Conservation (phyloP, 73 alveolate species). For the Stentor roeselii region DNA sequence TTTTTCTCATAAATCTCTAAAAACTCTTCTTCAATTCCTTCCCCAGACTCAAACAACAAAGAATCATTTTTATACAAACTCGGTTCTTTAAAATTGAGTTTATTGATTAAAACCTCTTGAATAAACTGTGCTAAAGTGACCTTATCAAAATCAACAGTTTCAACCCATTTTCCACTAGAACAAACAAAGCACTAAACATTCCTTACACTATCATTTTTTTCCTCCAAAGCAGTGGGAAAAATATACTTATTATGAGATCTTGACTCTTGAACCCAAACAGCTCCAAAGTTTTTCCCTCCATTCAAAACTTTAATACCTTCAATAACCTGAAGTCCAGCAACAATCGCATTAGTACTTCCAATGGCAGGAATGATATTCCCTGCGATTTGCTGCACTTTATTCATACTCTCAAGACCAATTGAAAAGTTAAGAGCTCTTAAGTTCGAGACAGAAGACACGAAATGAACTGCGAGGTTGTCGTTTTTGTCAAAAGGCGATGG, state of each 20-base stretch:
- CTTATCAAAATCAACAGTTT: too few relatives aligned
- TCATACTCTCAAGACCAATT: constrained; percentile 41
- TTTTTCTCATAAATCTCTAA: constrained; percentile 24
- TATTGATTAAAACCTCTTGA: too few relatives aligned
- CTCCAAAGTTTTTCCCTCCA: not conserved
- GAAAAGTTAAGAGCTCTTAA: constrained; percentile 73
- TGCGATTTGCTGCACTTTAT: constrained; percentile 90
- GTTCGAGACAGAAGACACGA: constrained; percentile 78
- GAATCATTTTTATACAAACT: constrained; percentile 19
- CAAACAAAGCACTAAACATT: too few relatives aligned
- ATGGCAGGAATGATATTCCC: constrained; percentile 98
- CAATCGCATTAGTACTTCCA: constrained; percentile 91
- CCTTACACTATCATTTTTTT: constrained; percentile 16
- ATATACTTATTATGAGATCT: not conserved
- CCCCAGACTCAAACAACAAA: constrained; percentile 36
- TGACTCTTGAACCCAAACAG: not conserved
- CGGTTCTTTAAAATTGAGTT: too few relatives aligned
- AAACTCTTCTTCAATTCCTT: constrained; percentile 45
- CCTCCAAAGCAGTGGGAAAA: too few relatives aligned
- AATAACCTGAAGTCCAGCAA: constrained; percentile 81
- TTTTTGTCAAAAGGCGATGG: constrained; percentile 78
- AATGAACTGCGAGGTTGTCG: constrained; percentile 72
- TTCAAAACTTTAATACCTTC: constrained; percentile 72
- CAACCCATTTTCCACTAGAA: too few relatives aligned
- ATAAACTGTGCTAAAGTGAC: too few relatives aligned